These are phyloP conservation scores for Artemisia tridentata DNA, from an alignment of 129 eudicot genomes.

Conservation along the genomic window DNA sequence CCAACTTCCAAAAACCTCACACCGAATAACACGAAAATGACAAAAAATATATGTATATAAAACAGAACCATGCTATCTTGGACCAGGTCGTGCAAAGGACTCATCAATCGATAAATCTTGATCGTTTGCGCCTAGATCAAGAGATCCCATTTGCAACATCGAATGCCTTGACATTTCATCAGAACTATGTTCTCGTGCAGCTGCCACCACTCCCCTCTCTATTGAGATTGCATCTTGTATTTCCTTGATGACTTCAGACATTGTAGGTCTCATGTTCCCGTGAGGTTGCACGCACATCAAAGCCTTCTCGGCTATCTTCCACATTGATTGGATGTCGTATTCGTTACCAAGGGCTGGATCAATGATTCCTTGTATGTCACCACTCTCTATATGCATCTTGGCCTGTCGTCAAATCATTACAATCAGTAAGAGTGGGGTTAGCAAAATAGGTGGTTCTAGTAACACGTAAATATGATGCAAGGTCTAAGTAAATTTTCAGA, in stretches of 20 bases:
- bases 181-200: constrained; percentile 61
- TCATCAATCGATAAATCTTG: constrained; percentile 77
- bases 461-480: not conserved
- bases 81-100: constrained; percentile 70
- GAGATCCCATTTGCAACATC: constrained; percentile 53
- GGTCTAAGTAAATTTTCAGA: not conserved
- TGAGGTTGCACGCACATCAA: constrained; percentile 91
- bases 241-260: constrained; percentile 90
- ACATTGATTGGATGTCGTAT: constrained; percentile 95
- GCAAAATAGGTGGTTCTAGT: not conserved
- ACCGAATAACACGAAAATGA: not conserved
- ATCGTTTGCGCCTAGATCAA: constrained; percentile 61
- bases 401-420: constrained; percentile 49
- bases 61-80: constrained; percentile 47
- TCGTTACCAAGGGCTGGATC: constrained; percentile 66
- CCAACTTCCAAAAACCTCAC: constrained; percentile 19
- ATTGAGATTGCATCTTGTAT: constrained; percentile 85
- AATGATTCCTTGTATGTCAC: constrained; percentile 94
- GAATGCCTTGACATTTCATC: constrained; percentile 72
- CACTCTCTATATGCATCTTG: constrained; percentile 83
- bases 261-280: constrained; percentile 83
- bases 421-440: constrained; percentile 4
- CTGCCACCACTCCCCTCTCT: constrained; percentile 63
- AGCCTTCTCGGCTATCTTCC: constrained; percentile 98
- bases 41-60: too few species aligned